These are phyloP conservation scores for Fusarium luffae DNA, from an alignment of 2,329 filamentous ascomycete species.

Conservation along the genomic window DNA sequence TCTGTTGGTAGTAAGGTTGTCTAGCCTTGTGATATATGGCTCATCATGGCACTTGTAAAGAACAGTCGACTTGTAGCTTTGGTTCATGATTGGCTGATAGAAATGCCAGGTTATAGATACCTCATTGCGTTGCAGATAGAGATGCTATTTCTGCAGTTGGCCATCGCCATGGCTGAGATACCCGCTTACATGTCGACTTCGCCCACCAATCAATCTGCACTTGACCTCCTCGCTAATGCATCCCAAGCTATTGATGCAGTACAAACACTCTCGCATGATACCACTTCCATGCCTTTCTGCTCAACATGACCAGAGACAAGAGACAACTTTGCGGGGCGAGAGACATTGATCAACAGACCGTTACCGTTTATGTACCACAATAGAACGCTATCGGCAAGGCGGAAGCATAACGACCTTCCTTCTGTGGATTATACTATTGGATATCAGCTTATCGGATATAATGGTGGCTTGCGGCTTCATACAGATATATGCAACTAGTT, in stretches of 20 bases:
- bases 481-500: not conserved
- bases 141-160: not conserved
- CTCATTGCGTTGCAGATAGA: not conserved
- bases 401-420: not conserved
- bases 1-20: not conserved
- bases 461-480: not conserved
- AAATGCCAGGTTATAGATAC: not conserved
- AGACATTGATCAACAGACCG: not conserved
- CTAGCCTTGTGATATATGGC: not conserved
- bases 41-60: not conserved
- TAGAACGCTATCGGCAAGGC: not conserved
- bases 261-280: not conserved
- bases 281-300: not conserved
- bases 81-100: not conserved
- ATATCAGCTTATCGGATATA: not conserved
- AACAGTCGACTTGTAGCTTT: not conserved
- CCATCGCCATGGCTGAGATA: not conserved
- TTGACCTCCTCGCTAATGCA: not conserved
- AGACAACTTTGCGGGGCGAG: not conserved
- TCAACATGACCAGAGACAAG: not conserved
- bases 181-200: not conserved
- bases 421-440: not conserved
- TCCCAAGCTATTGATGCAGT: conserved; percentile 2
- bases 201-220: not conserved
- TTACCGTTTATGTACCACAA: not conserved